Conservation (phyloP, 768 basidiomycete species). For the Leccinum ochraceum region DNA sequence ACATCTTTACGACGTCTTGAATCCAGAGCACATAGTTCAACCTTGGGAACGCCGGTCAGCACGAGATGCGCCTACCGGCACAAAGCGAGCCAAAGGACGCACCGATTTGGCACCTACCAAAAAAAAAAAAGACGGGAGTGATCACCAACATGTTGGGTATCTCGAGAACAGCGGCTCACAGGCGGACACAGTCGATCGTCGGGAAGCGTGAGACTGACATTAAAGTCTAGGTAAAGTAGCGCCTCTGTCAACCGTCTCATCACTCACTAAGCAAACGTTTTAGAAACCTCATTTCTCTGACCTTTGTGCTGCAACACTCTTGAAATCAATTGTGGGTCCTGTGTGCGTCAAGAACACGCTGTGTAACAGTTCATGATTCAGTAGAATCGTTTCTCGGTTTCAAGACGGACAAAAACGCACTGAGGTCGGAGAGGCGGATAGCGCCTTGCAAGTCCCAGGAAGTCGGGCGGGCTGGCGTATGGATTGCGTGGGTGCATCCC, state of each 20-base stretch:
- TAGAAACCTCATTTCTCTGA: constrained; percentile 26
- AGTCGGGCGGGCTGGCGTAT: constrained; percentile 55
- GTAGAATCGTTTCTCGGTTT: not conserved
- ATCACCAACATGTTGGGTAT: not conserved
- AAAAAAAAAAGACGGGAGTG: not conserved
- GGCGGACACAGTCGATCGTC: constrained; percentile 83
- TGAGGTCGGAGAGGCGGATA: constrained; percentile 57
- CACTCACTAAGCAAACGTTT: constrained; percentile 12
- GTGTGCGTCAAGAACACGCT: constrained; percentile 27
- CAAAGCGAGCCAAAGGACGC: not conserved
- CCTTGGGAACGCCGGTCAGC: constrained; percentile 38
- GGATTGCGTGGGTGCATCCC: constrained; percentile 13
- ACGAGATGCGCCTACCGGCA: not conserved
- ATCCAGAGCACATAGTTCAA: constrained; percentile 89
- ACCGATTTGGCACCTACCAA: constrained; percentile 73
- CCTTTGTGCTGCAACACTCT: constrained; percentile 71
- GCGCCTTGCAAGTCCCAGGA: constrained; percentile 51
- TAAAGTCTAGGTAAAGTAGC: constrained; percentile 74
- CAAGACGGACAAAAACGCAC: constrained; percentile 38
- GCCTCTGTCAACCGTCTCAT: constrained; percentile 76
- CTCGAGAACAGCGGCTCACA: constrained; percentile 44
- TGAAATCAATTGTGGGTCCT: constrained; percentile 67
- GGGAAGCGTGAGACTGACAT: constrained; percentile 56
- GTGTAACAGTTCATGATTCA: constrained; percentile 7
- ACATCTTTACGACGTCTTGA: constrained; percentile 59